Percentiles rank a stretch among this genome's conserved stretches.
Evolutionary conservation across 352 stramenopile species (phyloP).

Genomic region (Phytopythium cucurbitacearum): DNA sequence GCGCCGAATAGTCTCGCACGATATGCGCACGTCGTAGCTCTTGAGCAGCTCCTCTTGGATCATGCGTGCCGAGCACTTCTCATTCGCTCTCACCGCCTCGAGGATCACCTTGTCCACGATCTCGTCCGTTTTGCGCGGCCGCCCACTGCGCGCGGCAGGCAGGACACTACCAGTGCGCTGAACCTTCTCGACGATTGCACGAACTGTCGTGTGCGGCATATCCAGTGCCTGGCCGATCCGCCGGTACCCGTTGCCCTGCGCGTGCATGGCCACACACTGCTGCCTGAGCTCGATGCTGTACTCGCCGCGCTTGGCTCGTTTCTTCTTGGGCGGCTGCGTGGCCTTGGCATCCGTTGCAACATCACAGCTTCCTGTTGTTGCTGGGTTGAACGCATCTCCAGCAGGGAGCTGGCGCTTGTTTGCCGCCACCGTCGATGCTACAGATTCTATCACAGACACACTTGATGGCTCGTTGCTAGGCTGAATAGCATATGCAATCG

Average conservation of each 20-base stretch:
- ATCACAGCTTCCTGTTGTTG: too few species aligned
- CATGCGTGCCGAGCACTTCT: slow-evolving; percentile 51
- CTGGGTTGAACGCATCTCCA: too few species aligned
- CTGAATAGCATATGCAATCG: too few species aligned
- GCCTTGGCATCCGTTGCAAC: too few species aligned
- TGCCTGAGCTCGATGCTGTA: slow-evolving; percentile 57
- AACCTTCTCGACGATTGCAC: slow-evolving; percentile 63
- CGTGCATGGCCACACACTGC: slow-evolving; percentile 48
- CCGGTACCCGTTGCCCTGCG: slow-evolving; percentile 48
- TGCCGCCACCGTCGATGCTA: too few species aligned
- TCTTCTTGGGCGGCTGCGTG: slow-evolving; percentile 5
- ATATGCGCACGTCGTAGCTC: slow-evolving; percentile 48
- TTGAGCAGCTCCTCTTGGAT: slow-evolving; percentile 52
- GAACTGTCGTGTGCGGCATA: slow-evolving; percentile 72
- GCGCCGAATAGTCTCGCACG: slow-evolving; percentile 65
- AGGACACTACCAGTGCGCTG: slow-evolving; percentile 45
- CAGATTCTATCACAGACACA: too few species aligned
- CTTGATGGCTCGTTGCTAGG: too few species aligned
- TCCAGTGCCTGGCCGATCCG: slow-evolving; percentile 52
- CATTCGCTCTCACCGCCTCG: slow-evolving; percentile 47
- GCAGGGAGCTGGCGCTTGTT: too few species aligned
- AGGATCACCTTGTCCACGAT: slow-evolving; percentile 65
- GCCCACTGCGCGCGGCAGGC: slow-evolving; percentile 44
- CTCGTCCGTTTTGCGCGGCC: slow-evolving; percentile 58
- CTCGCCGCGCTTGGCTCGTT: slow-evolving; percentile 36